Evolutionary conservation across 306 rosid species (phyloP), one percentile per base, ranked within the genome.

Genomic region (Cucurbita argyrosperma): DNA sequence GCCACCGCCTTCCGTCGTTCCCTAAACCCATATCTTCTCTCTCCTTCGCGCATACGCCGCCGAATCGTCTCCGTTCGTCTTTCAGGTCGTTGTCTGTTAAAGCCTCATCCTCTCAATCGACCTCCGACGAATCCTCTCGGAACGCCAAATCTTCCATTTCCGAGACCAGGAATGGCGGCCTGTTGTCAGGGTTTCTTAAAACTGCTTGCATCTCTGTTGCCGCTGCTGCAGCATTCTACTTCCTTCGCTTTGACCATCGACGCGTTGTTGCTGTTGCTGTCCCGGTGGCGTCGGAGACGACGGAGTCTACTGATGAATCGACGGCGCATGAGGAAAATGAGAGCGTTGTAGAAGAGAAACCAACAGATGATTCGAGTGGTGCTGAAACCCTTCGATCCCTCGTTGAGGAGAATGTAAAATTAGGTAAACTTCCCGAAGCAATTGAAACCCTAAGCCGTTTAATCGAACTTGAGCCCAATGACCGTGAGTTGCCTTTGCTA

Each of bases 401-500:
- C 43, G 74, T 88, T 71, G 96, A 87, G 87, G 54, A 39, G 4
- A 85, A 71, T 18, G 75, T 95, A 61, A 82, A 77, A 77, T 77
- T 82, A 14, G 71, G 80, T 52, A 85, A 83, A 78, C 75, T 91
- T 0, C 53, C 72, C 0, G 92, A 91, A 53, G 97, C 96, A 6
- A 79, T 95, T 71, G 64, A 60, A 47, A 80, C 76, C 1, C 21
- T 87, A 43, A 83, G 89, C 60, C 89, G 90, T 10, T 83, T 89
- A 53, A 82, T 84, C 21, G 84, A 86, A 43, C 79, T 88, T 4
- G 90, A 95, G 5, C 96, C 99, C 4, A 80, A 82, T 52, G 99
- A 95, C n/a, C 12, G 13, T 0, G 99, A 88, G 57, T 91, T 88
- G 89, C 79, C 60, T 1, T 49, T 95, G 77, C 54, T 95, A 56